Evolutionary conservation across 768 basidiomycete species (phyloP).

Genomic region (Termitomyces sp.): DNA sequence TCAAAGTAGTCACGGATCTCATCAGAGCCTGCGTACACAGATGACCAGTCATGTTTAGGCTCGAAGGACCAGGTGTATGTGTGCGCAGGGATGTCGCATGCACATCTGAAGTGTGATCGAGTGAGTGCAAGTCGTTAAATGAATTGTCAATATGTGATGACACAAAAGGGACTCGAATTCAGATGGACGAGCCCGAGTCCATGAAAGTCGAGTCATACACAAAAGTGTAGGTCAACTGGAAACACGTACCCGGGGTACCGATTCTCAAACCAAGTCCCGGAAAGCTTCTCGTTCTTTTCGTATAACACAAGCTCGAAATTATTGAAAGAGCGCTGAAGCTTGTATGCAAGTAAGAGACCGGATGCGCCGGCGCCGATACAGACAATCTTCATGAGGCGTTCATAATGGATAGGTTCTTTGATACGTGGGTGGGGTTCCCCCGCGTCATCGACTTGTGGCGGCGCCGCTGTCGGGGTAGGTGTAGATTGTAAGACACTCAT

Average conservation of each 20-base stretch:
- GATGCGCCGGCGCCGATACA: constrained; percentile 35
- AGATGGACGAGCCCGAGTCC: no score
- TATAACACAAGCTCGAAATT: constrained; percentile 29
- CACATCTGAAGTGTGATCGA: constrained; percentile 17
- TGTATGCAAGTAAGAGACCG: constrained; percentile 27
- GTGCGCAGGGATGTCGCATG: constrained; percentile 31
- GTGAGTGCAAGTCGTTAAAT: background rate
- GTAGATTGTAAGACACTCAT: no score
- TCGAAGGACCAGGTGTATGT: constrained; percentile 31
- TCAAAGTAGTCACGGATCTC: constrained; percentile 29
- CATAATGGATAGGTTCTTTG: constrained; percentile 23
- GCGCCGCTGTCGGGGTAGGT: background rate
- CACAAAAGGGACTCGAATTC: no score
- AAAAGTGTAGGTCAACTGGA: no score
- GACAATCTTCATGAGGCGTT: constrained; percentile 25
- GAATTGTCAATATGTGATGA: background rate
- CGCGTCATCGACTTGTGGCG: background rate
- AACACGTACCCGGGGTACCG: constrained; percentile 29
- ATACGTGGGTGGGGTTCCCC: constrained; percentile 6
- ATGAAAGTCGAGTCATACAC: no score
- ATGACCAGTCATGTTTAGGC: constrained; percentile 28
- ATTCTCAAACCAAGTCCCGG: constrained; percentile 34
- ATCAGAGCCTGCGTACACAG: constrained; percentile 26
- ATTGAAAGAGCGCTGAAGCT: constrained; percentile 31
- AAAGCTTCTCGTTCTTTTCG: constrained; percentile 29